These are phyloP conservation scores for Cynanchum wilfordii DNA, from an alignment of 257 asterid genomes.

Conservation along the genomic window DNA sequence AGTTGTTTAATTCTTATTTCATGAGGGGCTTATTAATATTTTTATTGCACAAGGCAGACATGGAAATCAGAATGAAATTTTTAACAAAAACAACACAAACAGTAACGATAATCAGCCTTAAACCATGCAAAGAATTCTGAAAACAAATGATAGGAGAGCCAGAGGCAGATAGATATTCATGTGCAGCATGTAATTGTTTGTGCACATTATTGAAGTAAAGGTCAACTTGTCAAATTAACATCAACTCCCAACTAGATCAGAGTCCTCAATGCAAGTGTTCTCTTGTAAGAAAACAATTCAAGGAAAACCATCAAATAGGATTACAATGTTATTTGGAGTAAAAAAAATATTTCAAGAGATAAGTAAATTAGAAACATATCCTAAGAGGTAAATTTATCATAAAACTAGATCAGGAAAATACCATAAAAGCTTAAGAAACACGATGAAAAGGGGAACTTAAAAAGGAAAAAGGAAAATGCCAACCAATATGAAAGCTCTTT, in stretches of 20 bases:
- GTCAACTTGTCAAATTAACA: not conserved
- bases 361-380: not conserved
- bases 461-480: not conserved
- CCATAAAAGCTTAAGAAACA: not conserved
- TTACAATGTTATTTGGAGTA: not conserved
- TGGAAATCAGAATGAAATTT: not conserved
- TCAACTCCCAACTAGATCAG: not conserved
- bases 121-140: not conserved
- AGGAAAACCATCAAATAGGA: not conserved
- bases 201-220: not conserved
- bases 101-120: not conserved
- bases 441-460: too few species aligned
- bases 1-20: not conserved
- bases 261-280: conserved; percentile 4
- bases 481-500: not conserved
- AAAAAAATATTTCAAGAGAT: not conserved
- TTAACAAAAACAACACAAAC: not conserved
- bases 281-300: not conserved
- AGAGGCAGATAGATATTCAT: not conserved
- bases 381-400: not conserved
- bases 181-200: not conserved
- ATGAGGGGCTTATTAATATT: not conserved
- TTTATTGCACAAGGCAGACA: not conserved
- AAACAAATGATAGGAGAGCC: not conserved
- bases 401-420: not conserved